Conservation (phyloP, 768 basidiomycete species). For the Cyclocybe aegerita region DNA sequence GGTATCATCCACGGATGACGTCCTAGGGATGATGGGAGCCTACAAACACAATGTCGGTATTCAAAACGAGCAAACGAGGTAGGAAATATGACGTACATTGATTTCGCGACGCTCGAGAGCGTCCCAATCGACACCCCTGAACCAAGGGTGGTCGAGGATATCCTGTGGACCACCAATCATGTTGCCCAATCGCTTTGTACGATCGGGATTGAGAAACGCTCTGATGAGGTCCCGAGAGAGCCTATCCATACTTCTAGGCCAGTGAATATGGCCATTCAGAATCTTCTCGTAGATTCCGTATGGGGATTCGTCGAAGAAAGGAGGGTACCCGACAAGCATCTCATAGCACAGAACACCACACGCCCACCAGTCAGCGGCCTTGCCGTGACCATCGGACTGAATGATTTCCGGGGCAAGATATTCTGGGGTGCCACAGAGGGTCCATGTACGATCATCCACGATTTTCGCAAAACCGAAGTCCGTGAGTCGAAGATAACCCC, state of each 20-base stretch:
- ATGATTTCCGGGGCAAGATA: conserved; percentile 99
- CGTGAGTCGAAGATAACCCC: conserved; percentile 91
- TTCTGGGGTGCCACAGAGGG: conserved; percentile 93
- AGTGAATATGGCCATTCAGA: conserved; percentile 80
- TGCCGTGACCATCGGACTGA: conserved; percentile 95
- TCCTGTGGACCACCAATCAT: conserved; percentile 91
- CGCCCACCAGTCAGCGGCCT: conserved; percentile 99
- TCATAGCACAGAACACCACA: conserved; percentile 96
- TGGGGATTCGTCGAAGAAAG: conserved; percentile 97
- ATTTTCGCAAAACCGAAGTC: conserved; percentile 99
- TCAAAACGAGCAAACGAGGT: neutral
- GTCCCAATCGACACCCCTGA: conserved; percentile 92
- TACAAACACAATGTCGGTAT: conserved; percentile 26
- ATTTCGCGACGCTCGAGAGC: conserved; percentile 86
- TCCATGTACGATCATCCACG: conserved; percentile 97
- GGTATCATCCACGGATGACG: conserved; percentile 78
- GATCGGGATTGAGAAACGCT: conserved; percentile 88
- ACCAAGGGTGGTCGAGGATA: conserved; percentile 92
- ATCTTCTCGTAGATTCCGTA: conserved; percentile 99
- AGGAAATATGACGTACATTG: conserved; percentile 47
- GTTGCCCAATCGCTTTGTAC: conserved; percentile 89
- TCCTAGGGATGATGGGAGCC: conserved; percentile 87
- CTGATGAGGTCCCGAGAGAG: conserved; percentile 87
- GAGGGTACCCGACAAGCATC: conserved; percentile 98
- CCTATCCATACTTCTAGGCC: conserved; percentile 89